Conservation (phyloP, 2,329 filamentous ascomycete genomes). For the Amauroascus verrucosus region DNA sequence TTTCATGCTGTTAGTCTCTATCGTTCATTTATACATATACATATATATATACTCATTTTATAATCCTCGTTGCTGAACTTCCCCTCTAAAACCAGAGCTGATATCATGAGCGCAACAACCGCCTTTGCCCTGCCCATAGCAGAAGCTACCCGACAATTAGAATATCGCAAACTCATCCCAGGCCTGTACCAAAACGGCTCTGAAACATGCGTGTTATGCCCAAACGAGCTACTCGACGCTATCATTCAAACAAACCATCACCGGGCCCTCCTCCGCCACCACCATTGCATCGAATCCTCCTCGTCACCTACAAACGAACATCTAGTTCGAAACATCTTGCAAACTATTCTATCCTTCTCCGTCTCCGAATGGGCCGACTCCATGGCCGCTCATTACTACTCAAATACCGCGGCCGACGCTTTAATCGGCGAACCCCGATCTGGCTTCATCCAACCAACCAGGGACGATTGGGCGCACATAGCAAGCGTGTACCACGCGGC, state of each 20-base stretch:
- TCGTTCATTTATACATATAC: neutral
- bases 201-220: constrained; percentile 15
- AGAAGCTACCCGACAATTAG: constrained; percentile 12
- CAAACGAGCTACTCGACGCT: constrained; percentile 14
- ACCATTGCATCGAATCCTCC: neutral
- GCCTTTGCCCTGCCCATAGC: constrained; percentile 5
- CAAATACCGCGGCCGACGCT: neutral
- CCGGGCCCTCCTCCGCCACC: constrained; percentile 10
- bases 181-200: constrained; percentile 14
- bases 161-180: constrained; percentile 13
- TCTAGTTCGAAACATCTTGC: constrained; percentile 7
- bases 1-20: constrained; percentile 15
- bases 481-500: constrained; percentile 15
- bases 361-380: constrained; percentile 12
- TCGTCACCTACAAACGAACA: neutral
- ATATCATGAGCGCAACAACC: constrained; percentile 15
- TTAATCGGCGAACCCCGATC: neutral
- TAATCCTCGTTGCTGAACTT: neutral
- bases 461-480: constrained; percentile 15
- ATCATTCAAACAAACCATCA: constrained; percentile 17
- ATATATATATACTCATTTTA: too few relatives aligned
- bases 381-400: constrained; percentile 10
- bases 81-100: constrained; percentile 8
- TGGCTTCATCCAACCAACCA: constrained; percentile 14
- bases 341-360: constrained; percentile 15